These are phyloP conservation scores for Colletotrichum tofieldiae DNA, from an alignment of 2,329 filamentous ascomycete genomes.

Conservation along the genomic window DNA sequence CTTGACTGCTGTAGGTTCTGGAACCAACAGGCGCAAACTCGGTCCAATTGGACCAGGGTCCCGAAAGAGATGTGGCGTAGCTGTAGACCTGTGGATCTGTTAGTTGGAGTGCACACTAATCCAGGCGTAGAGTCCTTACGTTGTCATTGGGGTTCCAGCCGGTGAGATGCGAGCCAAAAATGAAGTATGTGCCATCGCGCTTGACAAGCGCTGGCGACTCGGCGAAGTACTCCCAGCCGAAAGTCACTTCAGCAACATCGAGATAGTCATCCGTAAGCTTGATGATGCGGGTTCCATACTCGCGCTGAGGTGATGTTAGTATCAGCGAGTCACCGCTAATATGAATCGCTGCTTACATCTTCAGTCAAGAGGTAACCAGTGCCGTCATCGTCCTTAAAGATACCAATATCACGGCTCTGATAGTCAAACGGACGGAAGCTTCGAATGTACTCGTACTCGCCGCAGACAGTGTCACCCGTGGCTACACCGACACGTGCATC, in stretches of 20 bases:
- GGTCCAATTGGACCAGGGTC: constrained; percentile 74
- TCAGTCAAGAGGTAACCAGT: constrained; percentile 74
- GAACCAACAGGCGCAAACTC: constrained; percentile 71
- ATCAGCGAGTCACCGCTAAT: background rate
- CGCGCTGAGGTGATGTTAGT: constrained; percentile 20
- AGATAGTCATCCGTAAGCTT: constrained; percentile 71
- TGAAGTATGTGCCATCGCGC: constrained; percentile 72
- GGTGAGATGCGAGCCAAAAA: constrained; percentile 73
- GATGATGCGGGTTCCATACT: constrained; percentile 62
- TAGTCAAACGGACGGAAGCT: constrained; percentile 55
- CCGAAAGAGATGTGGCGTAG: constrained; percentile 69
- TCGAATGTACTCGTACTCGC: constrained; percentile 63
- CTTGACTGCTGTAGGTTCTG: constrained; percentile 73
- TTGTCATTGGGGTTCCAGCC: constrained; percentile 77
- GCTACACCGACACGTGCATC: constrained; percentile 78
- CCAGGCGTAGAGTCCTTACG: constrained; percentile 48
- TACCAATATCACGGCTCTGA: constrained; percentile 69
- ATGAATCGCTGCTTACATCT: constrained; percentile 62
- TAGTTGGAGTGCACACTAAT: background rate
- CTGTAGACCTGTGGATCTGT: constrained; percentile 60
- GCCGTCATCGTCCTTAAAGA: constrained; percentile 75
- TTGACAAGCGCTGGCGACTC: constrained; percentile 78
- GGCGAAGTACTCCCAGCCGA: constrained; percentile 68
- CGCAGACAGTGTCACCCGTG: constrained; percentile 71
- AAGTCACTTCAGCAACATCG: constrained; percentile 63